Evolutionary conservation across 2,329 filamentous ascomycete genomes (phyloP), one percentile per base, ranked within the genome.

Genomic region (Aspergillus sp.): DNA sequence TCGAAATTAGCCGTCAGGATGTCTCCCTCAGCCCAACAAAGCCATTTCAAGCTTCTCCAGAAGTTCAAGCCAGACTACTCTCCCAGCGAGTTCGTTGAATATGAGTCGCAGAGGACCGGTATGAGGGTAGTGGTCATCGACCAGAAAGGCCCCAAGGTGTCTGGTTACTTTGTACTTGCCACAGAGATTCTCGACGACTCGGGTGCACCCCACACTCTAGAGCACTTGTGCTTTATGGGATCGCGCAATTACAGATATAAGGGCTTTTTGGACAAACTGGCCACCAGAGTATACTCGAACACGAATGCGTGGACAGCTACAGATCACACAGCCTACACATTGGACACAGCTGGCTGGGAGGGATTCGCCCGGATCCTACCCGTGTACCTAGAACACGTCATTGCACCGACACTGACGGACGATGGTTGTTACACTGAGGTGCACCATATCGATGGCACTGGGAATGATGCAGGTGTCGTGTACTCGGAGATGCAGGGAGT

Each of bases 401-500:
- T 98, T 52, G 74, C 94, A 6, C 93, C 93, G 0, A 95, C 88
- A 5, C 75, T 98, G 50, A 97, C 90, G 1, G 91, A 98, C 66
- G 86, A 90, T 47, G 88, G 82, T 7, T 96, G 94, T 64, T 85
- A 91, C 54, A 98, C 93, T 2, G 93, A 98, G 67, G 93, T 98
- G 1, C 89, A 95, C 71, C 93, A 98, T 64, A 80, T 98, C 46
- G 88, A 98, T 62, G 91, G 88, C 10, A 82, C 87, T 55, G 93
- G 93, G 47, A 86, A 97, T 53, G 93, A 98, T 76, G 93, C 93
- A 38, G 93, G 89, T 52, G 90, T 96, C 1, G 93, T 98, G 6
- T 98, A 98, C 69, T 96, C 91, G 0, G 93, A 98, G 69, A 98
- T 98, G 93, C 93, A 98, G 69, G 93, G 84, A 27, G 82, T 95